Base-by-base conservation (phyloP, 2,329 filamentous ascomycete genomes). In the Alternaria gaisen region DNA sequence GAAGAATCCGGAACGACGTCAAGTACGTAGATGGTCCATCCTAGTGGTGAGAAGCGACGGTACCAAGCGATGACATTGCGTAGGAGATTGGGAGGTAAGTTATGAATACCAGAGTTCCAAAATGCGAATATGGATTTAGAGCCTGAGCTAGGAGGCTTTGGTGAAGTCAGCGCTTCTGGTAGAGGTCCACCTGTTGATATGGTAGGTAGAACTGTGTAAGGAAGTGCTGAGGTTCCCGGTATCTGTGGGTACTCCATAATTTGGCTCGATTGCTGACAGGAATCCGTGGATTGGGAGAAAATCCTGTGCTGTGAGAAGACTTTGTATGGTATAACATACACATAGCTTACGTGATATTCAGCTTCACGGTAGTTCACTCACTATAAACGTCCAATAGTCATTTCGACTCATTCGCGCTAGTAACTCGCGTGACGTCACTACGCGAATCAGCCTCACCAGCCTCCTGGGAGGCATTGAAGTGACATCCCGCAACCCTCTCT, bases 41-140 rank as follows among this genome's bases (percentile, higher is more conserved):
- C 85, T 20, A 79, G 73, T 44, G 79, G 80, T 0, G 80, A 78
- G 55, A 86, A 81, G n/a, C 85, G 82, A 2, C 85, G 80, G 66
- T 87, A 79, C 81, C 84, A 87, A 53, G 83, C 79, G 41, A 84
- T 80, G 28, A 87, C 77, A 61, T 83, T 87, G 41, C 86, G 84
- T 58, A 83, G 76, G 5, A 82, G 79, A 69, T 86, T 87, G 0
- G 80, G 78, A 58, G 85, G 83, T 80, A 87, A 83, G 26, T 72
- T 74, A 3, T 65, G 43, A 66, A 81, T 84, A 28, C 85, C 85
- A 4, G 74, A 75, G 69, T 87, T 80, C 86, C 86, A 88, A 75
- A 86, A 88, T 69, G 86, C 85, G 81, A 85, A 88, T 26, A 87
- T 76, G 48, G 86, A 86, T 70, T 87, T 87, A 46, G 82, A 80